Evolutionary conservation across 2,329 filamentous ascomycete genomes (phyloP).

Genomic region (Furcasterigmium furcatum): DNA sequence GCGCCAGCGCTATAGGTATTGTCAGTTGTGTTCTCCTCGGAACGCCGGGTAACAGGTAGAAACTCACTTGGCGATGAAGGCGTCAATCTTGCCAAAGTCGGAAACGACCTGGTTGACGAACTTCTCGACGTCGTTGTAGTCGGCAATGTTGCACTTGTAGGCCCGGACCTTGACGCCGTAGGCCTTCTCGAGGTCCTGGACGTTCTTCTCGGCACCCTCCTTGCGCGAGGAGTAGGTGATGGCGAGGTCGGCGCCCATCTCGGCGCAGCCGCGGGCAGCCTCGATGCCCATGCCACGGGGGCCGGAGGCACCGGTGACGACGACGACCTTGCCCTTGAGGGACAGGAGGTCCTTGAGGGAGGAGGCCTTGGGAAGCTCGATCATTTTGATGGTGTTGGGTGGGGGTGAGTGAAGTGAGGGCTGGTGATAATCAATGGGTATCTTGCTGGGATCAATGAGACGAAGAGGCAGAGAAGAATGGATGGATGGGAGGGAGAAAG

Average conservation of each 20-base stretch:
- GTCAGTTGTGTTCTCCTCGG: not conserved
- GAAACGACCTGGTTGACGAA: slow-evolving; percentile 61
- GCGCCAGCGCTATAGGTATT: slow-evolving; percentile 50
- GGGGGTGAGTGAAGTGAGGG: no score
- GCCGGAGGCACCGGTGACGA: slow-evolving; percentile 67
- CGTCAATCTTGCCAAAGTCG: slow-evolving; percentile 73
- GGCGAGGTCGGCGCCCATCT: slow-evolving; percentile 68
- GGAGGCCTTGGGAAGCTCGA: slow-evolving; percentile 54
- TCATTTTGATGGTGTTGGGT: slow-evolving; percentile 36
- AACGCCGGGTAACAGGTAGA: not conserved
- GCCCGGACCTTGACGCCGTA: slow-evolving; percentile 67
- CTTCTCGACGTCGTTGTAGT: slow-evolving; percentile 47
- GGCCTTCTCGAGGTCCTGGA: slow-evolving; percentile 58
- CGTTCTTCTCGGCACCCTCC: slow-evolving; percentile 64
- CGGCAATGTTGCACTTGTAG: slow-evolving; percentile 56
- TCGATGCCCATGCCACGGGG: slow-evolving; percentile 69
- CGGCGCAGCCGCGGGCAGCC: slow-evolving; percentile 66
- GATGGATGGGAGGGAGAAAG: not conserved
- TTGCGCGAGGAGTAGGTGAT: slow-evolving; percentile 72
- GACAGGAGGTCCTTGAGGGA: slow-evolving; percentile 66
- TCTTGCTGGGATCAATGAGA: no score
- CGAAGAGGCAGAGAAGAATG: not conserved
- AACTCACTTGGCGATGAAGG: slow-evolving; percentile 72
- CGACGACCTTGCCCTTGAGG: slow-evolving; percentile 69
- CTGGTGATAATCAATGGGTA: no score